These are phyloP conservation scores for Phytophthora citrophthora DNA, from an alignment of 352 stramenopile species.

Conservation along the genomic window DNA sequence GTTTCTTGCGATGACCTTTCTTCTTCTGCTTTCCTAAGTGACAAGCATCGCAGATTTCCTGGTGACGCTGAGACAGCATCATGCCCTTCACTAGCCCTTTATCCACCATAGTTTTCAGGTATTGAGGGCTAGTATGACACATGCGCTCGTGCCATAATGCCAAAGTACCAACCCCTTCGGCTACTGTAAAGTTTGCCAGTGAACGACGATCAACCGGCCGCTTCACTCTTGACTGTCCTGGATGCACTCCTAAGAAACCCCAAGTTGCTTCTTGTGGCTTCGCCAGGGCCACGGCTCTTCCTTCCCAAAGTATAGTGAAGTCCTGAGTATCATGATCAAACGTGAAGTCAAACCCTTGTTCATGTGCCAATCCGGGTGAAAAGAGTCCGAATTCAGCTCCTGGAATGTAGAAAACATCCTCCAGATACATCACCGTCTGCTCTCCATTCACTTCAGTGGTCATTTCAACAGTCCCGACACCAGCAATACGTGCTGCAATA, in stretches of 20 bases:
- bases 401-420: constrained; percentile 13
- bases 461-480: not conserved
- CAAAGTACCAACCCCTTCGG: not conserved
- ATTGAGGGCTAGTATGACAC: not conserved
- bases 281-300: not conserved
- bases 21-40: constrained; percentile 17
- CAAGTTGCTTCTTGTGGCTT: not conserved
- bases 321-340: not conserved
- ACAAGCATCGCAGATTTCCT: not conserved
- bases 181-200: not conserved
- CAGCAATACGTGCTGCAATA: not conserved
- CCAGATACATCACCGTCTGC: constrained; percentile 3
- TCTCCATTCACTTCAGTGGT: constrained; percentile 3
- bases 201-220: not conserved
- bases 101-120: constrained; percentile 1
- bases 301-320: constrained; percentile 6
- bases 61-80: constrained; percentile 3
- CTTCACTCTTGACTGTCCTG: not conserved
- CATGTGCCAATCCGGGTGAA: constrained; percentile 1
- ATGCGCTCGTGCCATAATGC: not conserved
- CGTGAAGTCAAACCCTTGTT: constrained; percentile 11
- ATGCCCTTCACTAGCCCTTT: not conserved
- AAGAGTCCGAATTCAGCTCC: constrained; percentile 7
- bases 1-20: constrained; percentile 2
- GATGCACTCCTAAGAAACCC: not conserved